Evolutionary conservation across 2,329 filamentous ascomycete species (phyloP).

Genomic region (Colletotrichum sp.): DNA sequence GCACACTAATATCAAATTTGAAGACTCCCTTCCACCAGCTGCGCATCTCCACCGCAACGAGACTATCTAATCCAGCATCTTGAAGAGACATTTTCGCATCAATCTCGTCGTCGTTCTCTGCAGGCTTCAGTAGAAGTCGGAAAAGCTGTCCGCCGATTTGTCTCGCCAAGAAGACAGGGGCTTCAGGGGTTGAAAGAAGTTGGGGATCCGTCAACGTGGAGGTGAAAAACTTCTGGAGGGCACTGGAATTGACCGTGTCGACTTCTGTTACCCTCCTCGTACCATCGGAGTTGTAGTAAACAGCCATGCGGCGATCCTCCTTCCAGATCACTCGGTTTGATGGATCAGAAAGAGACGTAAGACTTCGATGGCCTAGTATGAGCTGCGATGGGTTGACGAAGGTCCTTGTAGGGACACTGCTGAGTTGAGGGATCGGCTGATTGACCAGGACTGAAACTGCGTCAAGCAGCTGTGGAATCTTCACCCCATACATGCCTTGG

Average conservation of each 20-base stretch:
- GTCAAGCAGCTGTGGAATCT: constrained; percentile 19
- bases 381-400: constrained; percentile 20
- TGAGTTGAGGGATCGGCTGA: neutral
- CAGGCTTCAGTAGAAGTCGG: constrained; percentile 19
- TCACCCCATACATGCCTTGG: constrained; percentile 7
- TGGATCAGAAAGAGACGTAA: constrained; percentile 5
- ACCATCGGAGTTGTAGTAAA: constrained; percentile 21
- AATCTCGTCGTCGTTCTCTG: constrained; percentile 22
- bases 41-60: constrained; percentile 27
- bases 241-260: constrained; percentile 27
- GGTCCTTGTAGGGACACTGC: neutral
- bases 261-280: neutral
- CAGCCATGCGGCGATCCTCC: constrained; percentile 26
- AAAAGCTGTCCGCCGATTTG: constrained; percentile 23
- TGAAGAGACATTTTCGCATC: neutral
- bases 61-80: constrained; percentile 24
- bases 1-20: constrained; percentile 23
- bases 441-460: neutral
- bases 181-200: neutral
- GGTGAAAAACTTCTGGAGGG: neutral
- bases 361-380: constrained; percentile 1
- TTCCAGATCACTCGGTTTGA: constrained; percentile 22
- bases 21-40: constrained; percentile 26
- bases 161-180: neutral
- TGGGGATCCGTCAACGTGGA: neutral